Evolutionary conservation across 2,329 filamentous ascomycete genomes (phyloP), one percentile per base, ranked within the genome.

Genomic region (Davidsoniella neocaledoniae): DNA sequence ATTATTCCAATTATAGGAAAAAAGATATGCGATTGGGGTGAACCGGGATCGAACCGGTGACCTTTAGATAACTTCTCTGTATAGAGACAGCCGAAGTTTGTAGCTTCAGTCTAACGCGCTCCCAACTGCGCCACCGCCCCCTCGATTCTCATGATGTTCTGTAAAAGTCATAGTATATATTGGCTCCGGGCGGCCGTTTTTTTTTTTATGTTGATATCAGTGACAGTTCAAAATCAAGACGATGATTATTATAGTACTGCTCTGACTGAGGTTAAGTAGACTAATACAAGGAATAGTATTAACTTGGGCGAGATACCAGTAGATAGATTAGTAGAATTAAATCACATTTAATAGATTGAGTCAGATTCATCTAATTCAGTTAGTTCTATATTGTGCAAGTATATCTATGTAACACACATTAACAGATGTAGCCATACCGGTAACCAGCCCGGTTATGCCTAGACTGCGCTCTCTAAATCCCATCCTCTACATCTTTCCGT

Each of bases 21-120:
- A 49, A 21, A 36, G 17, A 36, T 8, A 9, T 5, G 3, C 5
- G 5, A 48, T 4, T 52, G 50, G 50, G 50, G 50, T 52, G 50
- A 52, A 52, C 50, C 50, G 50, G 50, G 50, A 52, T 52, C 43
- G 50, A 52, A 52, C 50, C 50, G 26, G 50, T 52, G 50, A 52
- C 50, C 50, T 52, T 52, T 52, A 52, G 50, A 52, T 52, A 29
- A 43, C 50, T 49, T n/a, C 42, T 49, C 50, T 25, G 14, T 29
- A 23, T 23, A 16, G 14, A 43, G 42, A 17, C 12, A 46, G 50
- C 50, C 21, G 46, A 49, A 52, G 50, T 52, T 52, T 42, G 19
- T 43, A 23, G 46, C 50, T 52, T 52, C 50, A 52, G 50, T 52
- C 50, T 52, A 52, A 52, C 50, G 50, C 50, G 50, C 50, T 52